phyloP scores from a whole-genome alignment of 2,329 filamentous ascomycete genomes.

The Aspergillus sp. region DNA sequence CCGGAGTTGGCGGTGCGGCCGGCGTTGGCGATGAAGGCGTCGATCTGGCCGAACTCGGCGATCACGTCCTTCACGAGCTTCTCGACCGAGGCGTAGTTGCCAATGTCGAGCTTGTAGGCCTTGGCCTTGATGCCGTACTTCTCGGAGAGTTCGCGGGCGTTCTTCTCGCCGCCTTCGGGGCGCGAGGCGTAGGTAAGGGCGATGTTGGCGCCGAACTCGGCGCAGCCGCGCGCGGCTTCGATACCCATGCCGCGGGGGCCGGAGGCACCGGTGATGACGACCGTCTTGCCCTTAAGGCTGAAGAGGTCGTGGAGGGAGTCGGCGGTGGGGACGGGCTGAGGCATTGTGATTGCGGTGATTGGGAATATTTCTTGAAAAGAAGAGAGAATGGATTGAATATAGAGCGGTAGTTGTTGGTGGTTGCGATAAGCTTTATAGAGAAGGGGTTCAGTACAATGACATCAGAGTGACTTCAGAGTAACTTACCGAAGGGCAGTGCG shows the following conservation, averaged over 20 bases:
- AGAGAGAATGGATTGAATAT: neutral
- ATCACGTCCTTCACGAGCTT: constrained; percentile 63
- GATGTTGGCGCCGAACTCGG: constrained; percentile 67
- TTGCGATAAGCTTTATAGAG: neutral
- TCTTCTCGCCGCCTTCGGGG: constrained; percentile 66
- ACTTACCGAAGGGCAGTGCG: neutral
- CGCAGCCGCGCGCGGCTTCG: constrained; percentile 67
- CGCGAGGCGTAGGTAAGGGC: constrained; percentile 71
- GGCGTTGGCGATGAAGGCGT: constrained; percentile 71
- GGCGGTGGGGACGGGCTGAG: constrained; percentile 42
- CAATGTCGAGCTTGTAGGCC: constrained; percentile 69
- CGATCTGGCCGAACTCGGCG: constrained; percentile 72
- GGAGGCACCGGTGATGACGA: constrained; percentile 54
- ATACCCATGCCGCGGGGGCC: constrained; percentile 71
- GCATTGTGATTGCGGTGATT: constrained; percentile 36
- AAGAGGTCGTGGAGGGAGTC: constrained; percentile 47
- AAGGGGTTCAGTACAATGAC: neutral
- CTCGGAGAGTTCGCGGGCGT: constrained; percentile 64
- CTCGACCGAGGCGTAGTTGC: constrained; percentile 60
- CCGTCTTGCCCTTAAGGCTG: constrained; percentile 53
- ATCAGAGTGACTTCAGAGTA: neutral
- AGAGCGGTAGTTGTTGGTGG: neutral
- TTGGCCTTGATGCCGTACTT: constrained; percentile 68
- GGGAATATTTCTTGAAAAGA: neutral
- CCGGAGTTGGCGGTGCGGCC: constrained; percentile 71